Base-by-base conservation (phyloP, 202 grass and related monocot species). In the Schoenoplectus tabernaemontani region DNA sequence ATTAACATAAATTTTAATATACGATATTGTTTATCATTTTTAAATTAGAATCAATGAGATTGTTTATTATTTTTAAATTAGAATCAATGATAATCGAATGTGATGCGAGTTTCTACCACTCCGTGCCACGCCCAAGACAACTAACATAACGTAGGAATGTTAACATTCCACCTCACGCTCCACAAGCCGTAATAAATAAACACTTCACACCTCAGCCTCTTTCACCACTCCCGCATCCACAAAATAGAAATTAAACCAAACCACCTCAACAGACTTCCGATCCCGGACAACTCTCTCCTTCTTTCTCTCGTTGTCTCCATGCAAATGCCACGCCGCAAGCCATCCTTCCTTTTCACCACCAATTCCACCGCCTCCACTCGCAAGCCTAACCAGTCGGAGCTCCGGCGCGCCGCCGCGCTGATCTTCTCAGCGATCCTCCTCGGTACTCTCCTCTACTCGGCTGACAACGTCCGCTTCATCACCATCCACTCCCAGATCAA, bases 361-460 rank as follows among this genome's bases (percentile, higher is more conserved):
- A 19, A 16, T 15, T n/a, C 78, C 78, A 3, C 78, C 58, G 58
- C 16, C 17, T 8, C 37, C 42, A 17, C 39, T 57, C 30, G 57
- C 32, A 80, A 80, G 57, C 78, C 86, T 22, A 88, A 83, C 91
- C 19, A 81, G 10, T 75, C 58, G 2, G 78, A 88, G 22, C 72
- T 47, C 85, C 91, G 89, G 67, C 80, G 89, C 32, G 85, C 84
- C 4, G 88, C 84, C 5, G 83, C 90, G 15, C 85, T 93, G 80
- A 78, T 89, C 54, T 86, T 93, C 66, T 84, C 86, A 10, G 47
- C 19, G 15, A 69, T 93, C 58, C 88, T 93, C 0, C 87, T 77
- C 28, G 84, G 83, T 7, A 90, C 91, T 58, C 87, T 93, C 54
- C 86, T 93, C 78, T 93, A 93, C 83, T 84, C 89, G 44, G 87